phyloP scores from a whole-genome alignment of 495 filamentous ascomycete species.

The Penicillium roqueforti region DNA sequence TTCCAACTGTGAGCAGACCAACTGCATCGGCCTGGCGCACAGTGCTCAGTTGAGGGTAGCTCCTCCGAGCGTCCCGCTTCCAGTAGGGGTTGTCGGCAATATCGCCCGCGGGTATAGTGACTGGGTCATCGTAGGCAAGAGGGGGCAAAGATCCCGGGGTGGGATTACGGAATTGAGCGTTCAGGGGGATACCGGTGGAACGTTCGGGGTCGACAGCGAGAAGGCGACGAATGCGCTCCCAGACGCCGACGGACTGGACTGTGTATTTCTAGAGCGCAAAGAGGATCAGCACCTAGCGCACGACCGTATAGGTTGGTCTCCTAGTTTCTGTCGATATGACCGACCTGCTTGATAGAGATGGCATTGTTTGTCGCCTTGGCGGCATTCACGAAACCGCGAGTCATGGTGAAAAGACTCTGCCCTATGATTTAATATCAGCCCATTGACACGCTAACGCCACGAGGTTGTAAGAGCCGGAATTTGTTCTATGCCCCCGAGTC shows the following conservation, averaged over 20 bases:
- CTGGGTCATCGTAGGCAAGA: slow-evolving; percentile 76
- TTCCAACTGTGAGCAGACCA: slow-evolving; percentile 79
- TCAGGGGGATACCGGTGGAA: slow-evolving; percentile 86
- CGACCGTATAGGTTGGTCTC: background rate
- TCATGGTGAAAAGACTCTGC: slow-evolving; percentile 36
- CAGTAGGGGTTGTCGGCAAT: slow-evolving; percentile 98
- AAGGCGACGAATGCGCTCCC: slow-evolving; percentile 73
- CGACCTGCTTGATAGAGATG: slow-evolving; percentile 38
- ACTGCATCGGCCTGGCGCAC: slow-evolving; percentile 84
- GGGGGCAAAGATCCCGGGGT: slow-evolving; percentile 78
- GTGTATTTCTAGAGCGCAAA: slow-evolving; percentile 79
- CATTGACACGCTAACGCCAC: background rate
- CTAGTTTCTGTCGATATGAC: background rate
- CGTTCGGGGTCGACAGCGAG: slow-evolving; percentile 84
- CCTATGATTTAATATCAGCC: slow-evolving; percentile 16
- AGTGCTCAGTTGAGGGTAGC: slow-evolving; percentile 77
- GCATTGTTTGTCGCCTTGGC: slow-evolving; percentile 42
- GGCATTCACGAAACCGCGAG: slow-evolving; percentile 40
- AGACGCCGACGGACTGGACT: slow-evolving; percentile 85
- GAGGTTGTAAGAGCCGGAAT: no score
- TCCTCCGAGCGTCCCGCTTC: slow-evolving; percentile 85
- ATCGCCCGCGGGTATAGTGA: slow-evolving; percentile 87
- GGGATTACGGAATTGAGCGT: slow-evolving; percentile 87
- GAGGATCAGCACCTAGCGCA: background rate
- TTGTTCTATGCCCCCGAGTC: background rate